Base-by-base conservation (phyloP, 2,329 filamentous ascomycete genomes). In the Fusarium sp. region DNA sequence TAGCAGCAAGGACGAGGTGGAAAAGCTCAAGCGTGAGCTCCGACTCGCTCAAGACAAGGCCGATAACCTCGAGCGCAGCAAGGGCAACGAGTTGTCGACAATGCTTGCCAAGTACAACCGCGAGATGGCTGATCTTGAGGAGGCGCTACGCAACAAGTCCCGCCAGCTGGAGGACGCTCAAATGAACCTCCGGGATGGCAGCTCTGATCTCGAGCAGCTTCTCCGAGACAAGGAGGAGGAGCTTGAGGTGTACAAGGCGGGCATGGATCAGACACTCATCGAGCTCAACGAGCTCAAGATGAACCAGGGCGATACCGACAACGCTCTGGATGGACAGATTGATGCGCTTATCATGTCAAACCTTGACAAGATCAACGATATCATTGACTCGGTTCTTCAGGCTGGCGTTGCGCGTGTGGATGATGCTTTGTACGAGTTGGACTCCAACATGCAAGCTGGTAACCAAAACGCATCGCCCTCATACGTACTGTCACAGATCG, bases 401-500 rank as follows among this genome's bases (percentile, higher is more conserved):
- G 91, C 93, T 49, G 96, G 94, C 71, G 93, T 98, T 23, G 90
- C 96, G 75, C 91, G 96, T 44, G 94, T 99, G 15, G 96, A 99
- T 75, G 96, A 99, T 80, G 94, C 96, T 42, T 84, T 99, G 36
- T 99, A 99, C 81, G 96, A 99, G 80, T 85, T 99, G 42, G 96
- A 99, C 80, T 98, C 96, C 20, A 92, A 92, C 20, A 98, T 98
- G 94, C 95, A 98, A 79, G 96, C 95, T 40, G 96, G 96, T 79
- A 99, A 99, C 82, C 96, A 98, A 82, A 99, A 97, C 75, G 96
- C 96, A 1, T 97, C 94, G 40, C 94, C 96, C 15, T 89, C 95
- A 2, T 98, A 97, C 77, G 94, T 99, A 13, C 85, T 99, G 51
- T 98, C 95, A 3, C 95, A 98, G 79, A 94, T 98, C 61, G 96